These are phyloP conservation scores for Nepenthes alata DNA, from an alignment of 179 eudicot species.

Conservation along the genomic window DNA sequence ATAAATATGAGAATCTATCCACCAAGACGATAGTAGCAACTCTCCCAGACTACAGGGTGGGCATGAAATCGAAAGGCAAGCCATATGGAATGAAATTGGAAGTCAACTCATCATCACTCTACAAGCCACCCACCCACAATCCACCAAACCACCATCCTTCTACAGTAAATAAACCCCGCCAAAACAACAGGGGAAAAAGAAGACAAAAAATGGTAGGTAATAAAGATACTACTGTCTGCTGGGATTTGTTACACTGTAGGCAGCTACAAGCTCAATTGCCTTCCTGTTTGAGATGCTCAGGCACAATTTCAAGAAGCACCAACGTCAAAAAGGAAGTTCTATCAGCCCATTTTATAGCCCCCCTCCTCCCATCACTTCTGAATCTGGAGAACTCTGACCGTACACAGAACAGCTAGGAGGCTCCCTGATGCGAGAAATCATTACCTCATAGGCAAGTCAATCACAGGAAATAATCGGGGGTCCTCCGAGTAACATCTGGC, in stretches of 20 bases:
- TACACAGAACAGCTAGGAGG: not conserved
- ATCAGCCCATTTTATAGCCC: not conserved
- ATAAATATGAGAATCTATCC: too few relatives aligned
- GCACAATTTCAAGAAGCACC: conserved; percentile 7
- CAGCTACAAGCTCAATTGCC: conserved; percentile 5
- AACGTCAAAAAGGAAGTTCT: not conserved
- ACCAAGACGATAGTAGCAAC: too few relatives aligned
- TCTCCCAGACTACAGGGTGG: too few relatives aligned
- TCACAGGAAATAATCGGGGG: conserved; percentile 65
- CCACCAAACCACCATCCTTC: conserved; percentile 3
- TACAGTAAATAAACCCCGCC: not conserved
- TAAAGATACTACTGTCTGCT: conserved; percentile 1
- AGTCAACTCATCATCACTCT: conserved; percentile 2
- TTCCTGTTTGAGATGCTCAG: conserved; percentile 5
- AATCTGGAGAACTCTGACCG: not conserved
- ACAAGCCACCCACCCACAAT: not conserved
- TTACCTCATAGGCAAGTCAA: not conserved
- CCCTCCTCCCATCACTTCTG: too few relatives aligned
- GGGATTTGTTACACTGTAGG: conserved; percentile 7
- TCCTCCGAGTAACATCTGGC: conserved; percentile 68
- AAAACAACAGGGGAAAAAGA: not conserved
- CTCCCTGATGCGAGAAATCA: not conserved
- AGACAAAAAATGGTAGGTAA: not conserved
- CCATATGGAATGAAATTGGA: not conserved
- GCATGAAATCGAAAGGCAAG: too few relatives aligned